A percentile compares a stretch with the other conserved stretches of the same genome.
phyloP scores from a whole-genome alignment of 75 land plant genomes.

The Chamaecyparis obtusa region DNA sequence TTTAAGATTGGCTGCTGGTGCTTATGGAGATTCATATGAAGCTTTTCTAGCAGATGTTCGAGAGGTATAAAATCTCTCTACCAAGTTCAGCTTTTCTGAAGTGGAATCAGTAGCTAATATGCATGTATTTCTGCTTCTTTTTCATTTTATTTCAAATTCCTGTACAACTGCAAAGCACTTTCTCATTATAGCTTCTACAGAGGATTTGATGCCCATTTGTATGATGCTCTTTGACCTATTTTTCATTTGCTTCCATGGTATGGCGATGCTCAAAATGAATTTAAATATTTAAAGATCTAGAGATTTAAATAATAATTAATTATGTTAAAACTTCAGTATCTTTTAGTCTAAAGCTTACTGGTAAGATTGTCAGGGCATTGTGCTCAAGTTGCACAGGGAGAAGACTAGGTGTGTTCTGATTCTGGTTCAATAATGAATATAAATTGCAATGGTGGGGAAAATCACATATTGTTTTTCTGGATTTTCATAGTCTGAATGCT shows the following conservation, averaged over 20 bases:
- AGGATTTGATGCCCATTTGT: not conserved
- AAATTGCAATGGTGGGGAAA: not conserved
- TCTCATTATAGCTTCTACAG: not conserved
- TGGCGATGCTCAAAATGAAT: not conserved
- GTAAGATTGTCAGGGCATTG: not conserved
- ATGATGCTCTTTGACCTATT: not conserved
- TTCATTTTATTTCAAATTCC: not conserved
- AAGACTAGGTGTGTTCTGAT: not conserved
- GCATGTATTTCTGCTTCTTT: not conserved
- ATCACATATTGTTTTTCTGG: not conserved
- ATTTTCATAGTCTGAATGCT: not conserved
- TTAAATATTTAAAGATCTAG: no score
- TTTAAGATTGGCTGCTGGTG: constrained; percentile 77
- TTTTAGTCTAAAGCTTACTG: not conserved
- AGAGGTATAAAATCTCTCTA: constrained; percentile 47
- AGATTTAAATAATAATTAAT: no score
- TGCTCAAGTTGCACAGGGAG: not conserved
- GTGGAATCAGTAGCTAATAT: not conserved
- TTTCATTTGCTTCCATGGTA: not conserved
- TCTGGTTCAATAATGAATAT: not conserved
- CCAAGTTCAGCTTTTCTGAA: not conserved
- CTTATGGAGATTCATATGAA: constrained; percentile 84
- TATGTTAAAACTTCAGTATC: not conserved
- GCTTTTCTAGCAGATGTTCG: constrained; percentile 90
- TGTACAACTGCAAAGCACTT: not conserved